Evolutionary conservation across 2,329 filamentous ascomycete genomes (phyloP).

Genomic region (Calonectria honghensis): DNA sequence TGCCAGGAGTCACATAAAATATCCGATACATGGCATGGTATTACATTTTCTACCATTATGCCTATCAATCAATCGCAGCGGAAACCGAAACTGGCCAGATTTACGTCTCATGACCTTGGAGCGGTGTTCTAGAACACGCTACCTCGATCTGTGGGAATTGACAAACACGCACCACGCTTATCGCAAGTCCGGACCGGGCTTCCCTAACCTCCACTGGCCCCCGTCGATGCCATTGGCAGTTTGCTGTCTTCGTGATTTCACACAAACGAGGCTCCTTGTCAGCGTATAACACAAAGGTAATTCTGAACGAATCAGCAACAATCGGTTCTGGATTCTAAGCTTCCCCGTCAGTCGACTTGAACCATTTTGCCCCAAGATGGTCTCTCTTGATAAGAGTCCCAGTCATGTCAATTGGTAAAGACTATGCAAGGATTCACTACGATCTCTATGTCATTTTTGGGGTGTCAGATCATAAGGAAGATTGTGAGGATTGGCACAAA

Average conservation of each 20-base stretch:
- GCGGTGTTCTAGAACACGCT: background rate
- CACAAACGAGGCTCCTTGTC: background rate
- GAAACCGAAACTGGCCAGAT: background rate
- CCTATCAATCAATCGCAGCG: background rate
- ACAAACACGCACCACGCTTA: background rate
- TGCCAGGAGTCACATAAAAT: background rate
- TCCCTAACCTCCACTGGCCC: background rate
- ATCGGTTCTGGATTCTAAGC: background rate
- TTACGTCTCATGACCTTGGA: background rate
- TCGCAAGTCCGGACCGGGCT: background rate
- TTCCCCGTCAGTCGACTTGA: background rate
- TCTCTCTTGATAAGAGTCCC: background rate
- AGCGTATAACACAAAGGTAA: background rate
- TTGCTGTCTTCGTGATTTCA: background rate
- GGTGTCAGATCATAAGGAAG: background rate
- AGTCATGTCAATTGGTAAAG: background rate
- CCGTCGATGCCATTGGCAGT: background rate
- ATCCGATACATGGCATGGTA: background rate
- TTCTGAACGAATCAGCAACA: background rate
- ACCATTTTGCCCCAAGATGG: background rate
- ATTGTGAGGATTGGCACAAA: too few relatives aligned
- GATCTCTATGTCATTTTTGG: background rate
- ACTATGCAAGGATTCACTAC: background rate
- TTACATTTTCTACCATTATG: background rate
- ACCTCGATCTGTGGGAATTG: background rate